Evolutionary conservation across 176 grass and related monocot species (phyloP), one percentile per base, ranked within the genome.

Genomic region (Aegilops tauschii): DNA sequence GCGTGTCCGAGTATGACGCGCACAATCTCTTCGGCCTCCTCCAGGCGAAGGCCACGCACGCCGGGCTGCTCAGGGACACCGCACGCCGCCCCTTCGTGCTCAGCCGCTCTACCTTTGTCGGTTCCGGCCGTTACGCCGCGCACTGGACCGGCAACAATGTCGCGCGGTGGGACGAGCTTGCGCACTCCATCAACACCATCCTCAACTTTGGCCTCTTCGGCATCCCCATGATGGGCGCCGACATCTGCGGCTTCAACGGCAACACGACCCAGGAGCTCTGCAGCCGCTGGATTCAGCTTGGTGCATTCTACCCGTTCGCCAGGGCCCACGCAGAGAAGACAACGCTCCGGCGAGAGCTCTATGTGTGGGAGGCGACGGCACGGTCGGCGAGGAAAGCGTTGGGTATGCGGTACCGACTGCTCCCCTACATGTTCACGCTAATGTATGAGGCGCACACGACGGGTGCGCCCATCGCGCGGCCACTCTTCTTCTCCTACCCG

Each of bases 231-330:
- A n/a, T 89, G 21, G 96, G 96, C 54, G 86, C 96, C 13, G 96
- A 98, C 87, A 95, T 98, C 42, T 96, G 96, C 47, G 96, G 96
- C 50, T 98, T 94, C 61, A 9, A 21, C 31, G 90, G 84, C 30
- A 30, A 98, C 88, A 85, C 93, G 1, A 96, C 83, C 3, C 90
- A 98, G 86, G 93, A 98, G 88, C 93, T 98, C 54, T 98, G 93
- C 86, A 78, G 32, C 21, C 86, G 96, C 0, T 98, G 96, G 96
- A 98, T 98, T 76, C 96, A 98, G 90, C 77, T 98, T 5, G 96
- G 96, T 5, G 96, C 96, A 8, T 98, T 98, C 92, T 98, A 95
- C 87, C 96, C 96, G 9, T 98, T 96, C 78, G 29, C 93, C 35
- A 92, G 96, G 88, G 93, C 89, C n/a, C 96, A 98, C 40, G 92